A percentile compares a stretch with the other conserved stretches of the same genome.
Conservation (phyloP, 768 basidiomycete species). For the Coprinopsis strossmayeri region DNA sequence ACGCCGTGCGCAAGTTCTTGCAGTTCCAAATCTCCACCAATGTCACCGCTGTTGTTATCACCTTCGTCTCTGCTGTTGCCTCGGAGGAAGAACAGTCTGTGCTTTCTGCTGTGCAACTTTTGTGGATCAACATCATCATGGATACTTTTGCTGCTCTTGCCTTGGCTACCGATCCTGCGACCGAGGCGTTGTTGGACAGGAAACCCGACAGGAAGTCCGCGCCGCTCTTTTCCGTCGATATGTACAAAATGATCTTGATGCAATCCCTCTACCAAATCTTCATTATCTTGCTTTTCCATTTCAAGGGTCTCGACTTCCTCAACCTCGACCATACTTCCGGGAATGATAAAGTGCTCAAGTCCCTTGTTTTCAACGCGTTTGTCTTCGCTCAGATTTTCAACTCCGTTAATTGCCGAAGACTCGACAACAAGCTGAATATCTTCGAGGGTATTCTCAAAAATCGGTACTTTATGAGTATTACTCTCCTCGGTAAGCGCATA, state of each 20-base stretch:
- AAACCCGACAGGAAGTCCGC: constrained; percentile 87
- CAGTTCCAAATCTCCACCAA: constrained; percentile 96
- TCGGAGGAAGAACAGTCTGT: constrained; percentile 73
- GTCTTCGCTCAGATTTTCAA: constrained; percentile 98
- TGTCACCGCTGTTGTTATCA: constrained; percentile 91
- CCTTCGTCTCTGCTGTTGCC: constrained; percentile 84
- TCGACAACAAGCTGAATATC: constrained; percentile 84
- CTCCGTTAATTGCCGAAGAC: constrained; percentile 83
- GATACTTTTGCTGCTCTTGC: constrained; percentile 98
- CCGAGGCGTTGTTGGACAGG: constrained; percentile 71
- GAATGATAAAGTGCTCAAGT: constrained; percentile 52
- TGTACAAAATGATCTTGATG: constrained; percentile 94
- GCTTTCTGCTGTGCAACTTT: constrained; percentile 90
- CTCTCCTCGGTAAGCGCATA: constrained; percentile 62
- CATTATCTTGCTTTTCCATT: constrained; percentile 86
- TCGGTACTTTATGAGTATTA: constrained; percentile 79
- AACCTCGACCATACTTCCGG: constrained; percentile 37
- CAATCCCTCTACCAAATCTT: constrained; percentile 85
- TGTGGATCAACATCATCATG: constrained; percentile 99
- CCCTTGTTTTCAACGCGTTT: constrained; percentile 96
- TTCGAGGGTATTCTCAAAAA: constrained; percentile 80
- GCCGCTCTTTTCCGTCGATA: constrained; percentile 85
- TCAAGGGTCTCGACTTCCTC: constrained; percentile 69
- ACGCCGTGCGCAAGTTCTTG: constrained; percentile 94
- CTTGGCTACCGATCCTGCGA: constrained; percentile 93